Conservation (phyloP, 768 basidiomycete genomes). For the Serendipita sp. region DNA sequence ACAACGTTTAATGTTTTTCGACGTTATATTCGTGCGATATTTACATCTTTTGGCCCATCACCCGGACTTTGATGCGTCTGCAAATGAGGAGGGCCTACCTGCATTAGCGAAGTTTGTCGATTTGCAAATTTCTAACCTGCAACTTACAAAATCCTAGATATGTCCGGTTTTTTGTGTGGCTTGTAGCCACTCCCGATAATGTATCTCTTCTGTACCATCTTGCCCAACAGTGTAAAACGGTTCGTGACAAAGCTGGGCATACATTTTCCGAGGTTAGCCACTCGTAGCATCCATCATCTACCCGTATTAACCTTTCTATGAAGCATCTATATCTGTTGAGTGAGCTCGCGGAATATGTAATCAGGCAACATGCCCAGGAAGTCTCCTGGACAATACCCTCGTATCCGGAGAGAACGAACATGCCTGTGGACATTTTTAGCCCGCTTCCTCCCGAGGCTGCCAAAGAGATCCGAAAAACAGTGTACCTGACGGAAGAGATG, state of each 20-base stretch:
- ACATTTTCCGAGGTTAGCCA: conserved; percentile 47
- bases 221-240: conserved; percentile 70
- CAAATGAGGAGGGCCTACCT: conserved; percentile 44
- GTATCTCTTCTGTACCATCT: conserved; percentile 71
- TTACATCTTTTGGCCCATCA: conserved; percentile 86
- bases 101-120: conserved; percentile 63
- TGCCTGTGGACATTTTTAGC: conserved; percentile 72
- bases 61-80: conserved; percentile 60
- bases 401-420: conserved; percentile 63
- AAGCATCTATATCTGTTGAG: conserved; percentile 72
- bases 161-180: conserved; percentile 73
- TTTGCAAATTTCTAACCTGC: neutral
- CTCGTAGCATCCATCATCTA: neutral
- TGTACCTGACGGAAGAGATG: conserved; percentile 51
- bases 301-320: conserved; percentile 19
- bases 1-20: conserved; percentile 49
- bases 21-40: conserved; percentile 70
- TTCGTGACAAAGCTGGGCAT: conserved; percentile 60
- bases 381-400: conserved; percentile 64
- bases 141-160: conserved; percentile 39
- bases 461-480: conserved; percentile 50
- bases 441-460: conserved; percentile 51
- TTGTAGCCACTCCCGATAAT: conserved; percentile 64
- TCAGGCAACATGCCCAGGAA: conserved; percentile 46
- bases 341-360: conserved; percentile 79